These are phyloP conservation scores for Aspergillus fumigatiaffinis DNA, from an alignment of 2,329 filamentous ascomycete species.

Conservation along the genomic window DNA sequence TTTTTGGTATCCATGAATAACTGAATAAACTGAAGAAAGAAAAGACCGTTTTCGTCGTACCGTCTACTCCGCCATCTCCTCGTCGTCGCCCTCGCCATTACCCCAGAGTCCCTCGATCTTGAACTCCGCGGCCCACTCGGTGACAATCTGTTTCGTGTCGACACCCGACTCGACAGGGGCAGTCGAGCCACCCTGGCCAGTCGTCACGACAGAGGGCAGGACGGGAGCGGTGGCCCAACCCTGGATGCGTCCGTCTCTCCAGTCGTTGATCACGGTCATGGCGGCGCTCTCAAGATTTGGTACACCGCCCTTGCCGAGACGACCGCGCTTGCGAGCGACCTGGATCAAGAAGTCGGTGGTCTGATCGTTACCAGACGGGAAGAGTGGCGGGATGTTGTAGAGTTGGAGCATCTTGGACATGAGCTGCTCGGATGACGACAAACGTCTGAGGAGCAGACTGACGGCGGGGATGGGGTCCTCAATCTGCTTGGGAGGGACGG, in stretches of 20 bases:
- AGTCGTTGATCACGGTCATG: slow-evolving; percentile 92
- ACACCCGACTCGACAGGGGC: slow-evolving; percentile 44
- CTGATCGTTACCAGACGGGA: slow-evolving; percentile 65
- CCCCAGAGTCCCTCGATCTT: slow-evolving; percentile 92
- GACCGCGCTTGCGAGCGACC: slow-evolving; percentile 86
- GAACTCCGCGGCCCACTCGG: slow-evolving; percentile 91
- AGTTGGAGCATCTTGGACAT: slow-evolving; percentile 75
- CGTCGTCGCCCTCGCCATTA: slow-evolving; percentile 47
- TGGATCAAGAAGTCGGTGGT: slow-evolving; percentile 92
- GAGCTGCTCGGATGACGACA: slow-evolving; percentile 69
- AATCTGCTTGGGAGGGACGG: slow-evolving; percentile 89
- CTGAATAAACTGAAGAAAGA: slow-evolving; percentile 20
- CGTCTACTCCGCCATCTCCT: slow-evolving; percentile 39
- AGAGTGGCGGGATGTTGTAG: slow-evolving; percentile 78
- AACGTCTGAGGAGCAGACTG: slow-evolving; percentile 72
- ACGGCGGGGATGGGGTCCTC: slow-evolving; percentile 88
- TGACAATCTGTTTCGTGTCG: slow-evolving; percentile 79
- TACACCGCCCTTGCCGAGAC: slow-evolving; percentile 82
- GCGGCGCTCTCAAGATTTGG: slow-evolving; percentile 85
- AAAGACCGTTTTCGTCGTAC: not conserved
- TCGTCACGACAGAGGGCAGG: slow-evolving; percentile 51
- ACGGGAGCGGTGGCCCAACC: slow-evolving; percentile 81
- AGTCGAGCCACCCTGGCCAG: slow-evolving; percentile 30
- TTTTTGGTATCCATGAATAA: slow-evolving; percentile 33
- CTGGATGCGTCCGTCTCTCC: slow-evolving; percentile 91